Evolutionary conservation across 2,329 filamentous ascomycete genomes (phyloP).

Genomic region (Ceratocystis lukuohia): DNA sequence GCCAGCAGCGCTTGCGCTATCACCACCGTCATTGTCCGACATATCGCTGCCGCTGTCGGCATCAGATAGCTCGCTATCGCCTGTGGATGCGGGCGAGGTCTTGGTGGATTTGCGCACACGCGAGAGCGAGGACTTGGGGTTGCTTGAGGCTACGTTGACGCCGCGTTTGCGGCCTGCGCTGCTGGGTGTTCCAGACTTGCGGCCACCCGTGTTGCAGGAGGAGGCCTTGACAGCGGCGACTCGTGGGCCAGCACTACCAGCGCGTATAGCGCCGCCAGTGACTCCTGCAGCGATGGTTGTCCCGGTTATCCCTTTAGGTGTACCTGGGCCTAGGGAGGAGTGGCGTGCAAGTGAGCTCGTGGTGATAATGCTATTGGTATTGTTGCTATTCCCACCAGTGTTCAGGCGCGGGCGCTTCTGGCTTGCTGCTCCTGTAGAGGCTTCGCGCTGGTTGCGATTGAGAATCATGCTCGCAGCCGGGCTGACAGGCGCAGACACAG

Average conservation of each 20-base stretch:
- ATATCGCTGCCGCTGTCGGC: conserved; percentile 43
- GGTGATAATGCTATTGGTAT: conserved; percentile 32
- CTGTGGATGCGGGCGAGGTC: conserved; percentile 49
- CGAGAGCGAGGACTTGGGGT: conserved; percentile 47
- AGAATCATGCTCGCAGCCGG: conserved; percentile 48
- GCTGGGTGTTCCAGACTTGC: conserved; percentile 36
- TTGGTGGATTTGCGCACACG: conserved; percentile 47
- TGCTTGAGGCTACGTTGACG: conserved; percentile 22
- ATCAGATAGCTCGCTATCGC: conserved; percentile 52
- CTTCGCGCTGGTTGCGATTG: conserved; percentile 42
- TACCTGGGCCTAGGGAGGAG: conserved; percentile 49
- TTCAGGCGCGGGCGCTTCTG: conserved; percentile 37
- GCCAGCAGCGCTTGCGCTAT: conserved; percentile 31
- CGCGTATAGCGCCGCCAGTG: conserved; percentile 29
- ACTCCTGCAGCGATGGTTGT: conserved; percentile 21
- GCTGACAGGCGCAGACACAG: conserved; percentile 45
- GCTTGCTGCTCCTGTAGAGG: conserved; percentile 37
- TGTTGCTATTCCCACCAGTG: conserved; percentile 32
- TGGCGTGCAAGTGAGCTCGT: conserved; percentile 49
- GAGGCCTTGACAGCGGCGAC: conserved; percentile 35
- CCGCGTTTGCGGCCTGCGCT: conserved; percentile 35
- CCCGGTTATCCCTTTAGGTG: conserved; percentile 36
- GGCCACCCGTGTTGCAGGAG: conserved; percentile 28
- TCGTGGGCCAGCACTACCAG: conserved; percentile 49
- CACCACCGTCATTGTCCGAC: conserved; percentile 32